Base-by-base conservation (phyloP, 176 grass and related monocot species). In the Ananas comosus region DNA sequence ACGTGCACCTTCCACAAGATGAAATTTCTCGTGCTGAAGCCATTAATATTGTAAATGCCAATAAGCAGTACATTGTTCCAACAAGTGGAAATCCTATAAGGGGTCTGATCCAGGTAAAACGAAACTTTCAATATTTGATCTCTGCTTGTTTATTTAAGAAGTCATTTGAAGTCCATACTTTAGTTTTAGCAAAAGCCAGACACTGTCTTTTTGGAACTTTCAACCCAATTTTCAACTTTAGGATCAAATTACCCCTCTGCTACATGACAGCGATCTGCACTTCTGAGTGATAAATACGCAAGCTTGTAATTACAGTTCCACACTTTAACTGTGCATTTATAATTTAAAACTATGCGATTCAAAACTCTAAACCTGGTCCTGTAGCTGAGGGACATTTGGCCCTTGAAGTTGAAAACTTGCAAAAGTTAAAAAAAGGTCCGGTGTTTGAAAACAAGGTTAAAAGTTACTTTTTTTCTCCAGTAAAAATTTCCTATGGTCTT, bases 1-100 rank as follows among this genome's bases (percentile, higher is more conserved):
- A 96, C 71, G 88, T 96, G 50, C 92, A 96, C 78, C 70, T 96
- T 28, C 92, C 88, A 14, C 92, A 96, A 92, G 92, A 96, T 87
- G 92, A 96, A 86, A 87, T 96, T 84, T 88, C 92, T 53, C 92
- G 92, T 1, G 79, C 92, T 71, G 92, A 96, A 61, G 88, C 92
- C 51, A 76, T 92, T 61, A 96, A 89, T 67, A 96, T 96, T 74
- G 88, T 89, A 78, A 83, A 91, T 68, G 92, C 92, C 48, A 96
- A 96, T 75, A 91, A 92, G 77, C 92, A 96, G 72, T 96, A 92
- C 74, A 87, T 87, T 80, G 88, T 87, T 77, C 86, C 92, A 13
- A 96, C 83, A 74, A 89, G 81, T 76, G 92, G 88, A 21, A 78
- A 89, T 27, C 88, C 92, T 68, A 88, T 96, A 42, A 91, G 92